These are phyloP conservation scores for Cucumis sativus DNA, from an alignment of 306 rosid species.

Conservation along the genomic window DNA sequence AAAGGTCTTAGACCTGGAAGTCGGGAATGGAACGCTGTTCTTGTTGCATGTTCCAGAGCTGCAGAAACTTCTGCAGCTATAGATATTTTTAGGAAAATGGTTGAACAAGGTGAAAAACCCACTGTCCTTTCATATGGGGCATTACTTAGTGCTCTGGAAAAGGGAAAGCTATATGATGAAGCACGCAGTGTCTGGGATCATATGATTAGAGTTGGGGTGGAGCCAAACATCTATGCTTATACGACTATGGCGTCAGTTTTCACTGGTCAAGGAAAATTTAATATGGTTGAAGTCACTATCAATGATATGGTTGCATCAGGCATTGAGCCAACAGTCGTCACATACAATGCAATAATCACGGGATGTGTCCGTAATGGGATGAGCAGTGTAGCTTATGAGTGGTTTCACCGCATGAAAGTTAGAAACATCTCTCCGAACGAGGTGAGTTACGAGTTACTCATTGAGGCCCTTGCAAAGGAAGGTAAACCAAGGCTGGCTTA, in stretches of 20 bases:
- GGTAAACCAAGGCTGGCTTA: slow-evolving; percentile 81
- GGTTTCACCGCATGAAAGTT: slow-evolving; percentile 85
- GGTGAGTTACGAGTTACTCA: slow-evolving; percentile 68
- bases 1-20: slow-evolving; percentile 85
- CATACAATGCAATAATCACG: slow-evolving; percentile 75
- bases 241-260: slow-evolving; percentile 84
- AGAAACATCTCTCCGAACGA: slow-evolving; percentile 55
- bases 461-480: slow-evolving; percentile 78
- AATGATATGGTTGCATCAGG: slow-evolving; percentile 54
- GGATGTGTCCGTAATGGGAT: slow-evolving; percentile 53
- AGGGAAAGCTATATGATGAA: slow-evolving; percentile 78
- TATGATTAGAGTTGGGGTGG: slow-evolving; percentile 69
- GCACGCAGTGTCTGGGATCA: slow-evolving; percentile 83
- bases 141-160: slow-evolving; percentile 84
- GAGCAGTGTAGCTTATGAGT: slow-evolving; percentile 71
- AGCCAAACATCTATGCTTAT: slow-evolving; percentile 70
- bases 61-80: slow-evolving; percentile 78
- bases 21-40: slow-evolving; percentile 87
- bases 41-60: slow-evolving; percentile 88
- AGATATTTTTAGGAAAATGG: slow-evolving; percentile 75
- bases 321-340: slow-evolving; percentile 65
- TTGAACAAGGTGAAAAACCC: slow-evolving; percentile 86
- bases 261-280: slow-evolving; percentile 69
- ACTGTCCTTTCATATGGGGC: slow-evolving; percentile 83
- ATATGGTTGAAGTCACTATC: slow-evolving; percentile 58